A percentile compares a stretch with the other conserved stretches of the same genome.
phyloP scores from a whole-genome alignment of 1,284 basidiomycete genomes.

The Austroboletus novae-zelandiae region DNA sequence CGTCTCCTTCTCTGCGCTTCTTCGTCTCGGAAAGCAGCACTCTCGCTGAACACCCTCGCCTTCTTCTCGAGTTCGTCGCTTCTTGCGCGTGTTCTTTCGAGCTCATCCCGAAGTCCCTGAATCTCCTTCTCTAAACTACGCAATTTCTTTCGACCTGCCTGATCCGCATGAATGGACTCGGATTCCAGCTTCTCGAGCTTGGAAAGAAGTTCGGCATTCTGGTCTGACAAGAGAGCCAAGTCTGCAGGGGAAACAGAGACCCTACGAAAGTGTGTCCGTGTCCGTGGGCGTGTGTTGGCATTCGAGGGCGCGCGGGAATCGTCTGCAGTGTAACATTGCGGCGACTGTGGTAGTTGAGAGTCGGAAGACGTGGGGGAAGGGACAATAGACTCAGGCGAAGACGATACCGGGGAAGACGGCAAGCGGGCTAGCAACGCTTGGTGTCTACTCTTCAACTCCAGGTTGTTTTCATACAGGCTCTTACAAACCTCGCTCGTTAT shows the following conservation, averaged over 20 bases:
- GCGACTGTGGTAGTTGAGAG: slow-evolving; percentile 37
- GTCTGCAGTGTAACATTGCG: slow-evolving; percentile 31
- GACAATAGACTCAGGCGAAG: slow-evolving; percentile 32
- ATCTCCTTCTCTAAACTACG: slow-evolving; percentile 78
- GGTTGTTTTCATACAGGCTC: slow-evolving; percentile 65
- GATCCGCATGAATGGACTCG: slow-evolving; percentile 65
- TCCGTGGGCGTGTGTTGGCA: slow-evolving; percentile 18
- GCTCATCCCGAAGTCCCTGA: slow-evolving; percentile 60
- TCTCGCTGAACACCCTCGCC: slow-evolving; percentile 41
- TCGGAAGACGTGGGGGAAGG: slow-evolving; percentile 29
- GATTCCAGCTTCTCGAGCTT: slow-evolving; percentile 73
- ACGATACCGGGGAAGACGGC: slow-evolving; percentile 37
- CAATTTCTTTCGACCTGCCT: slow-evolving; percentile 64
- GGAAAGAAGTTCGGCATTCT: slow-evolving; percentile 75
- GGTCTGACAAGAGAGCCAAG: slow-evolving; percentile 68
- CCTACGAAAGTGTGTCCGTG: slow-evolving; percentile 44
- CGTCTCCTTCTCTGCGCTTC: slow-evolving; percentile 50
- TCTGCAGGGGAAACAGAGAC: slow-evolving; percentile 69
- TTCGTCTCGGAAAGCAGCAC: slow-evolving; percentile 41
- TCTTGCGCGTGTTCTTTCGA: slow-evolving; percentile 66
- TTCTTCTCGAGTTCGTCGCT: slow-evolving; percentile 70
- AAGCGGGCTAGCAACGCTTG: slow-evolving; percentile 63
- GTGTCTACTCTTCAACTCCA: slow-evolving; percentile 65
- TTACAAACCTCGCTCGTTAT: slow-evolving; percentile 67
- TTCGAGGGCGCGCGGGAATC: slow-evolving; percentile 15